Evolutionary conservation across 1,139 yeast species (phyloP).

Genomic region (Yamadazyma atlantica): DNA sequence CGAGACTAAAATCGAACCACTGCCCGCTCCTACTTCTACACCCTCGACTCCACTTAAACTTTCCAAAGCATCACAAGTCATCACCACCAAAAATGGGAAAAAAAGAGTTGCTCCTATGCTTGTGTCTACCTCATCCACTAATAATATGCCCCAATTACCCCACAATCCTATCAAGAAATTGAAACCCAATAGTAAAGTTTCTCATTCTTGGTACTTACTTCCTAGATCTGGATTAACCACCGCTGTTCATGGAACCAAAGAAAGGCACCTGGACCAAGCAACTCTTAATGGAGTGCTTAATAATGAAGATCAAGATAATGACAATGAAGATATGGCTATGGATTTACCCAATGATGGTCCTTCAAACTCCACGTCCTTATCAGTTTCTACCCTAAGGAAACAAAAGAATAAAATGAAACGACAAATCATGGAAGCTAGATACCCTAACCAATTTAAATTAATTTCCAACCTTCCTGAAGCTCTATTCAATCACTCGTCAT

Average conservation of each 20-base stretch:
- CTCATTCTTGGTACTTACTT: slow-evolving; percentile 40
- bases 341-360: slow-evolving; percentile 19
- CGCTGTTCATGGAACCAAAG: slow-evolving; percentile 45
- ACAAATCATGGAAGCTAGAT: slow-evolving; percentile 32
- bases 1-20: no score
- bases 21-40: slow-evolving; percentile 7
- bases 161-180: slow-evolving; percentile 18
- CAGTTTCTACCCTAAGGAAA: slow-evolving; percentile 35
- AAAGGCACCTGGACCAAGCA: slow-evolving; percentile 15
- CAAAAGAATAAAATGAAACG: slow-evolving; percentile 34
- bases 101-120: slow-evolving; percentile 85
- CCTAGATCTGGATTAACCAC: slow-evolving; percentile 52
- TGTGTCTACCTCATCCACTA: slow-evolving; percentile 49
- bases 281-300: slow-evolving; percentile 6
- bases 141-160: slow-evolving; percentile 20
- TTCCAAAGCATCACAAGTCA: slow-evolving; percentile 23
- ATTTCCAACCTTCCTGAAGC: slow-evolving; percentile 38
- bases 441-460: slow-evolving; percentile 38
- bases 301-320: slow-evolving; percentile 36
- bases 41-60: slow-evolving; percentile 9
- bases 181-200: slow-evolving; percentile 30
- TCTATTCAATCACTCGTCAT: slow-evolving; percentile 35
- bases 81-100: slow-evolving; percentile 74
- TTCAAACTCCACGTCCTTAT: slow-evolving; percentile 18
- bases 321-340: slow-evolving; percentile 45